phyloP scores from a whole-genome alignment of 2,329 filamentous ascomycete genomes.

The Calcarisporium arbuscula region DNA sequence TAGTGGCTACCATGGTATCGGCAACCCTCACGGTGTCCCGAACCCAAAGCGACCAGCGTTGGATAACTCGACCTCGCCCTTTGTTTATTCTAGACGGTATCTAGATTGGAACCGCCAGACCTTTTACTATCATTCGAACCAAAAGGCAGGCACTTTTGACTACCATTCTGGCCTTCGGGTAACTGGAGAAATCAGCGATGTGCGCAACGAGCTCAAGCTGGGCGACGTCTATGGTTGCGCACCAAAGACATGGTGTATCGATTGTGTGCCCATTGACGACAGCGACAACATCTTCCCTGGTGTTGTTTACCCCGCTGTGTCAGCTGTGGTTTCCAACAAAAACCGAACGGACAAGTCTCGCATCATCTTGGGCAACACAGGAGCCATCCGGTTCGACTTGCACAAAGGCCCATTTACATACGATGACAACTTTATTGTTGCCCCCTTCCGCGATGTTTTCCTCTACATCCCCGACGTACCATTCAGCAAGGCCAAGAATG shows the following conservation, averaged over 20 bases:
- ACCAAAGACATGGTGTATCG: slow-evolving; percentile 52
- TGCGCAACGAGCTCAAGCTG: slow-evolving; percentile 48
- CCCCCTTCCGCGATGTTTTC: slow-evolving; percentile 48
- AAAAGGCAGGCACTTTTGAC: slow-evolving; percentile 44
- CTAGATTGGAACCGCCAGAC: slow-evolving; percentile 64
- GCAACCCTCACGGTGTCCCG: slow-evolving; percentile 29
- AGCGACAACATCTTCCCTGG: slow-evolving; percentile 47
- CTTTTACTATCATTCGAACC: slow-evolving; percentile 56
- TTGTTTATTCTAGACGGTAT: slow-evolving; percentile 52
- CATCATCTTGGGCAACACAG: slow-evolving; percentile 55
- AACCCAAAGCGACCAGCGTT: slow-evolving; percentile 34
- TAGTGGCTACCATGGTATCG: slow-evolving; percentile 31
- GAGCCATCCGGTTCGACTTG: slow-evolving; percentile 55
- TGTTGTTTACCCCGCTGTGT: slow-evolving; percentile 43
- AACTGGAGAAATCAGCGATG: slow-evolving; percentile 41
- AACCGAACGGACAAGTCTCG: slow-evolving; percentile 43
- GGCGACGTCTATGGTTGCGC: slow-evolving; percentile 53
- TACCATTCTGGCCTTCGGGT: slow-evolving; percentile 38
- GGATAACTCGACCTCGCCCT: slow-evolving; percentile 29
- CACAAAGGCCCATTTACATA: slow-evolving; percentile 56
- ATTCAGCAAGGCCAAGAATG: slow-evolving; percentile 32
- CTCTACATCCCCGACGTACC: slow-evolving; percentile 47
- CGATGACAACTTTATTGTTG: slow-evolving; percentile 46
- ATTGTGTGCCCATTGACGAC: slow-evolving; percentile 46
- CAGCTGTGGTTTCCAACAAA: slow-evolving; percentile 45